Evolutionary conservation across 805 yeast genomes (phyloP), one percentile per base, ranked within the genome.

Genomic region (Barnettozyma siamensis): DNA sequence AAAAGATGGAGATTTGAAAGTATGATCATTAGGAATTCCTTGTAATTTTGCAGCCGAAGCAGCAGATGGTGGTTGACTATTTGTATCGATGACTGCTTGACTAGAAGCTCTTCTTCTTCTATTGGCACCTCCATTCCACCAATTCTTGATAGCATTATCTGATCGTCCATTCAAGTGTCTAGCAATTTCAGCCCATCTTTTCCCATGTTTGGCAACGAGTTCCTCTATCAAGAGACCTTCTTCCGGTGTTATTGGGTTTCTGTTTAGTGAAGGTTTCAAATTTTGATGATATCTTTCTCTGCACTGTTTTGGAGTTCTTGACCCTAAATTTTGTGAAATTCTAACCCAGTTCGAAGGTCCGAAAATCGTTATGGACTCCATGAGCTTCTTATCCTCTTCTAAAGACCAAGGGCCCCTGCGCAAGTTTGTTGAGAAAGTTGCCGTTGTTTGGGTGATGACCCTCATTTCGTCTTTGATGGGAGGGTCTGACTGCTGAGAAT

Each of bases 51-150:
- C 24, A 24, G 17, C 37, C 9, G 9, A 21, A 13, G 31, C 17
- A 34, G 43, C 4, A 28, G 35, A 19, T 17, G 21, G 7, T 5
- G 35, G 20, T 2, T 37, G 38, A n/a, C 35, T 23, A 10, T 28
- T 13, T 31, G 28, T 23, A 16, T 48, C 52, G 7, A 49, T 28
- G 8, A 51, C 42, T 7, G 63, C 55, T 27, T 59, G 58, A 10
- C 62, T 58, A 2, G 69, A 59, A 23, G 72, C 70, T 48, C 88
- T 66, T 54, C 93, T 73, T 46, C 95, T 68, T 45, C 94, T 70
- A 58, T 85, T 87, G 12, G 94, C 91, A 8, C 95, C 94, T 4
- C 96, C 95, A 57, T 87, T 87, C 96, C 96, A 88, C 96, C 96
- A 88, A 64, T 88, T 88, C 59, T 87, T 87, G 53, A 87, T 86